phyloP scores from a whole-genome alignment of 148 eudicot genomes.

The Vaccinium macrocarpon region DNA sequence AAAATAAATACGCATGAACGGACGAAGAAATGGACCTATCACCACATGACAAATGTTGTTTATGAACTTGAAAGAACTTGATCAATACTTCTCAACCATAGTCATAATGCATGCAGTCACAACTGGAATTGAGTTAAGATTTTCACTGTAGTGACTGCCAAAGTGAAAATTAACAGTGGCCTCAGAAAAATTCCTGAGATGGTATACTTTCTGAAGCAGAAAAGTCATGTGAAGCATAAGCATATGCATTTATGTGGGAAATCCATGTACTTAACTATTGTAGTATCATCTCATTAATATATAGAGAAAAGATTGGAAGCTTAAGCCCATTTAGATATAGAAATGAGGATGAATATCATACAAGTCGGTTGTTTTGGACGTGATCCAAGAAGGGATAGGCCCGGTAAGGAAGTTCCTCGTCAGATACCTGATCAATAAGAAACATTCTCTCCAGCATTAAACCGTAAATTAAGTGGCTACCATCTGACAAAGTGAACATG shows the following conservation, averaged over 20 bases:
- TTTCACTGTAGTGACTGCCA: background rate
- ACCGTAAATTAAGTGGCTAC: background rate
- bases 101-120: background rate
- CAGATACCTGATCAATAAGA: constrained; percentile 39
- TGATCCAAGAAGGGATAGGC: constrained; percentile 49
- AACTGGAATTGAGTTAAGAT: background rate
- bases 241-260: background rate
- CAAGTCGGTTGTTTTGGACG: constrained; percentile 7
- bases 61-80: too few species aligned
- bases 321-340: too few species aligned
- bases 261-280: background rate
- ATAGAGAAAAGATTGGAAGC: background rate
- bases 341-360: constrained; percentile 22
- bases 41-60: background rate
- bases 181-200: background rate
- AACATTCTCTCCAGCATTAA: background rate
- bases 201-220: background rate
- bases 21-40: background rate
- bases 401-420: constrained; percentile 53
- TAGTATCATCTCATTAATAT: background rate
- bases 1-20: background rate
- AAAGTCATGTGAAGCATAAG: background rate
- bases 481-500: background rate
- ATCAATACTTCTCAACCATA: background rate
- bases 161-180: background rate